A percentile compares a stretch with the other conserved stretches of the same genome.
Evolutionary conservation across 139 green algal species (phyloP).

Genomic region (Axilococcus clingmanii): DNA sequence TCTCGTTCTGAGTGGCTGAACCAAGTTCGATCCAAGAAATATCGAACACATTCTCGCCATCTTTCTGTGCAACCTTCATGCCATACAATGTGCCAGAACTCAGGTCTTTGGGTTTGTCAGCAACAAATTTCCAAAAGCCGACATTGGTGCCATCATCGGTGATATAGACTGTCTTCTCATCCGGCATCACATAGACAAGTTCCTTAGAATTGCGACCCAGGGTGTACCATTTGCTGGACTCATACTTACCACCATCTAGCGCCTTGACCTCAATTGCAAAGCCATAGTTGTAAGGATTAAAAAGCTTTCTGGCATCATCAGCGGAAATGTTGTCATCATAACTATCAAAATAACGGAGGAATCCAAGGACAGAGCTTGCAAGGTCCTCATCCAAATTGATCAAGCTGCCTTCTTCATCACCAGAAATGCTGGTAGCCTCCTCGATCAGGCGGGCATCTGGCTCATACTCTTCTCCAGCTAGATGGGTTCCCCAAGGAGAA

Average conservation of each 20-base stretch:
- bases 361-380: not conserved
- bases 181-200: conserved; percentile 29
- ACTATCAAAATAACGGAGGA: conserved; percentile 14
- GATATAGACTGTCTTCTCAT: conserved; percentile 35
- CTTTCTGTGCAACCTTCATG: conserved; percentile 10
- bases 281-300: conserved; percentile 27
- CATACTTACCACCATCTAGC: not conserved
- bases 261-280: conserved; percentile 5
- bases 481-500: conserved; percentile 24
- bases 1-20: conserved; percentile 9
- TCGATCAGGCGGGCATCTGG: conserved; percentile 11
- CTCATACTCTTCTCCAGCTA: conserved; percentile 34
- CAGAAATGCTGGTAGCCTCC: not conserved
- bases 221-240: conserved; percentile 20
- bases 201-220: conserved; percentile 21
- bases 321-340: conserved; percentile 8
- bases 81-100: conserved; percentile 13
- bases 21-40: conserved; percentile 23
- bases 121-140: conserved; percentile 16
- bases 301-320: not conserved
- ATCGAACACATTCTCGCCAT: conserved; percentile 3
- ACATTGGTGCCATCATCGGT: conserved; percentile 29
- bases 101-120: conserved; percentile 11
- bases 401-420: not conserved
- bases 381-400: not conserved